A percentile compares a stretch with the other conserved stretches of the same genome.
Conservation (phyloP, 2,329 filamentous ascomycete genomes). For the Xylariaceae sp. region DNA sequence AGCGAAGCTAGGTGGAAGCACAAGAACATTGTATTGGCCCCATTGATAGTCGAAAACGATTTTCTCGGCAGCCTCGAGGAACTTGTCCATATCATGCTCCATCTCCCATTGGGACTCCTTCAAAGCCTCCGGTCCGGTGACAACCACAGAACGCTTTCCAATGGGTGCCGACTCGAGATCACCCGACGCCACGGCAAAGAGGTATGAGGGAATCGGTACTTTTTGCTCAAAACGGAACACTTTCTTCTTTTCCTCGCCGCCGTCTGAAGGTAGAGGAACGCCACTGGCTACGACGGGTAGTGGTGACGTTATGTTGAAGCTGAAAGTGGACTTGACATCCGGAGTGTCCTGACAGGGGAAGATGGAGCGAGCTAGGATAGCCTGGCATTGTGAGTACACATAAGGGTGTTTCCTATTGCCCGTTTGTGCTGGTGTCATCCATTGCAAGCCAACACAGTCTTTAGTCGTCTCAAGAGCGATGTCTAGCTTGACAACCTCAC, state of each 20-base stretch:
- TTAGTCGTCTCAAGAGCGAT: conserved; percentile 78
- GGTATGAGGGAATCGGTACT: conserved; percentile 88
- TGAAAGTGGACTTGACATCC: conserved; percentile 92
- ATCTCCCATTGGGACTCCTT: conserved; percentile 85
- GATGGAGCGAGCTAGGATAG: conserved; percentile 88
- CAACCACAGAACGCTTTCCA: conserved; percentile 79
- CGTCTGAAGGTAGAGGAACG: conserved; percentile 51
- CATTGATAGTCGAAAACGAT: conserved; percentile 84
- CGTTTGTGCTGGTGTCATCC: conserved; percentile 90
- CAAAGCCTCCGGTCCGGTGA: conserved; percentile 83
- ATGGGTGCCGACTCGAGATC: conserved; percentile 84
- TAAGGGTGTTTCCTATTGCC: conserved; percentile 95
- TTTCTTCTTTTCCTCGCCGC: conserved; percentile 49
- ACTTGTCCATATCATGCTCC: conserved; percentile 85
- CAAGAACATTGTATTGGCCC: conserved; percentile 92
- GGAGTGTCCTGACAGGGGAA: conserved; percentile 98
- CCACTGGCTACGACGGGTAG: conserved; percentile 92
- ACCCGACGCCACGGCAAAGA: conserved; percentile 86
- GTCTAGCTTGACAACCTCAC: conserved; percentile 50
- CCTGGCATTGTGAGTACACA: conserved; percentile 97
- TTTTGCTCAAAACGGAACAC: conserved; percentile 85
- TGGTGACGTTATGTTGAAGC: conserved; percentile 81
- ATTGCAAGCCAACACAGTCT: conserved; percentile 88
- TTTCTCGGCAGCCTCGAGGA: conserved; percentile 80
- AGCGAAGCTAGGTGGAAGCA: conserved; percentile 85